phyloP scores from a whole-genome alignment of 1,284 basidiomycete genomes.

The Xerocomus cyaneibrunnescens region DNA sequence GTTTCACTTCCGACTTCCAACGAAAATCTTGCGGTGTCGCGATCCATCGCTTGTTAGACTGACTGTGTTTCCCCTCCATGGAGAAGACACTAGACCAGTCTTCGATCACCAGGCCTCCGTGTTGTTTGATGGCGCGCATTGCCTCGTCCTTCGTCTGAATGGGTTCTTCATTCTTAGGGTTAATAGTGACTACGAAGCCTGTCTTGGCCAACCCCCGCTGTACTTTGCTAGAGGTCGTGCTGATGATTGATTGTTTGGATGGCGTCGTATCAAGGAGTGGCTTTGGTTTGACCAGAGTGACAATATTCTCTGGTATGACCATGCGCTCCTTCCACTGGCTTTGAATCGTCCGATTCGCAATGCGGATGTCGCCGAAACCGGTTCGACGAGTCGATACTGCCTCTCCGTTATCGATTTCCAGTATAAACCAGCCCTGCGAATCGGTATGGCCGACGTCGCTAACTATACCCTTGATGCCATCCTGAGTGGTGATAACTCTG shows the following conservation, averaged over 20 bases:
- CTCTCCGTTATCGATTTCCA: slow-evolving; percentile 42
- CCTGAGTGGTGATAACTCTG: slow-evolving; percentile 44
- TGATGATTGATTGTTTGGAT: slow-evolving; percentile 40
- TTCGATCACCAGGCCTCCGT: slow-evolving; percentile 62
- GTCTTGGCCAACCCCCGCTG: slow-evolving; percentile 44
- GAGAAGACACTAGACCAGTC: slow-evolving; percentile 67
- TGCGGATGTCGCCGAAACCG: slow-evolving; percentile 40
- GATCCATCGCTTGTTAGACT: slow-evolving; percentile 51
- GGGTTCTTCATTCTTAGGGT: slow-evolving; percentile 32
- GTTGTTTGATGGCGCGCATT: slow-evolving; percentile 45
- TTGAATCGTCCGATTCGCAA: slow-evolving; percentile 48
- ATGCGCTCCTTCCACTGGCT: slow-evolving; percentile 54
- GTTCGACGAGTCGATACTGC: slow-evolving; percentile 33
- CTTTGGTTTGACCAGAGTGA: slow-evolving; percentile 40
- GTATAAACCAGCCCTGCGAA: slow-evolving; percentile 36
- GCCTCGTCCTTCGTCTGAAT: slow-evolving; percentile 40
- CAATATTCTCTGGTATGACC: slow-evolving; percentile 41
- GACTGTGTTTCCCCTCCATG: slow-evolving; percentile 50
- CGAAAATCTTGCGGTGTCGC: slow-evolving; percentile 47
- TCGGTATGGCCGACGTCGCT: slow-evolving; percentile 38
- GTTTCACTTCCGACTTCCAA: slow-evolving; percentile 40
- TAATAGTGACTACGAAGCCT: slow-evolving; percentile 52
- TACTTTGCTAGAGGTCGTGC: slow-evolving; percentile 33
- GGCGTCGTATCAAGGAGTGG: slow-evolving; percentile 39
- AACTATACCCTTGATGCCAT: slow-evolving; percentile 36